A percentile compares a stretch with the other conserved stretches of the same genome.
Evolutionary conservation across 2,329 filamentous ascomycete genomes (phyloP).

Genomic region (Talaromyces sp.): DNA sequence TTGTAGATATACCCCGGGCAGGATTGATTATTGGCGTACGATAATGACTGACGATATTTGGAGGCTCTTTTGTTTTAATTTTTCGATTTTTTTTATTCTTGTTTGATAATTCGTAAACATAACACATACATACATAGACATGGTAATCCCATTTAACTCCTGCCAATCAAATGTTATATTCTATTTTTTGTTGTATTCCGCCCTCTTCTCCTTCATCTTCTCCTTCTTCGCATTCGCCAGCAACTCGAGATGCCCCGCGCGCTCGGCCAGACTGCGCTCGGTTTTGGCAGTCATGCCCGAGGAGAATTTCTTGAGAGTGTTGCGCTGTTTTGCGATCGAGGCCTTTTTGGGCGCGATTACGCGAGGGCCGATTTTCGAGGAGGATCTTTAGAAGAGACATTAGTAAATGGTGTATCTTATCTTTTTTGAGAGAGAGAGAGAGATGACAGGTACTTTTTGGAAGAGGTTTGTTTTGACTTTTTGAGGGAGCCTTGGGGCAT

Average conservation of each 20-base stretch:
- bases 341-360: slow-evolving; percentile 63
- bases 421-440: too few species aligned
- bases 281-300: slow-evolving; percentile 59
- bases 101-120: not conserved
- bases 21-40: slow-evolving; percentile 15
- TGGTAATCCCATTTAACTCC: not conserved
- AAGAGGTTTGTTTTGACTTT: slow-evolving; percentile 3
- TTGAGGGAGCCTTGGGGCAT: slow-evolving; percentile 12
- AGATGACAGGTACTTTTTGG: slow-evolving; percentile 3
- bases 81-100: not conserved
- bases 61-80: not conserved
- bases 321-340: slow-evolving; percentile 53
- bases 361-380: slow-evolving; percentile 51
- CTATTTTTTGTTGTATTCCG: slow-evolving; percentile 11
- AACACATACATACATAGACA: not conserved
- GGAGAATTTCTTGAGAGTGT: slow-evolving; percentile 58
- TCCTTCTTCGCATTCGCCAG: slow-evolving; percentile 62
- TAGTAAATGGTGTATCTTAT: not conserved
- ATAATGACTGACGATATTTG: slow-evolving; percentile 1
- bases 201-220: slow-evolving; percentile 32
- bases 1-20: slow-evolving; percentile 29
- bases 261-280: slow-evolving; percentile 60
- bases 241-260: slow-evolving; percentile 65
- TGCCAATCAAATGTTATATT: not conserved
- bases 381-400: not conserved